These are phyloP conservation scores for Claviceps maximensis DNA, from an alignment of 2,329 filamentous ascomycete species.

Conservation along the genomic window DNA sequence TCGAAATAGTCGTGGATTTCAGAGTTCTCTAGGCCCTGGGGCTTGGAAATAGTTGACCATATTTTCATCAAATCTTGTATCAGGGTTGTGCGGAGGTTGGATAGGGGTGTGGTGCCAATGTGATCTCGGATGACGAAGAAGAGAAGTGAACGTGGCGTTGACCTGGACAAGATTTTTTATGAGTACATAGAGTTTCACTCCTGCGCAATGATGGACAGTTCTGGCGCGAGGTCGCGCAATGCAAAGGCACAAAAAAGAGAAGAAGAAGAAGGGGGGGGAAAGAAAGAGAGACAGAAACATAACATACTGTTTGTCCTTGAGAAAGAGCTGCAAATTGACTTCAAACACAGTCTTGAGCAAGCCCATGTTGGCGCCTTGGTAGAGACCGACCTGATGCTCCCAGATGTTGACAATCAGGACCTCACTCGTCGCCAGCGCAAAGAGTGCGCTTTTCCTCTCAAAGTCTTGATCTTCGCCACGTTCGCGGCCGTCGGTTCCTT, in stretches of 20 bases:
- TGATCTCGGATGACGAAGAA: constrained; percentile 99
- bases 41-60: constrained; percentile 88
- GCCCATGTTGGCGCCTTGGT: constrained; percentile 98
- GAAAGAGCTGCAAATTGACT: constrained; percentile 91
- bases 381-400: constrained; percentile 97
- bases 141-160: constrained; percentile 75
- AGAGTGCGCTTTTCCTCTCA: constrained; percentile 93
- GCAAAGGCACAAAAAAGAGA: not conserved
- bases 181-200: constrained; percentile 5
- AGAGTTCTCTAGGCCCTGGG: constrained; percentile 73
- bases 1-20: constrained; percentile 96
- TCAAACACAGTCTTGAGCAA: constrained; percentile 97
- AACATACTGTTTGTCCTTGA: constrained; percentile 82
- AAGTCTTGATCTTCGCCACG: constrained; percentile 97
- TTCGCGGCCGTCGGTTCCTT: constrained; percentile 92
- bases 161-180: constrained; percentile 33
- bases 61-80: constrained; percentile 84
- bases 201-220: not conserved
- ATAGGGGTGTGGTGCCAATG: constrained; percentile 77
- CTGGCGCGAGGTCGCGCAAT: not conserved
- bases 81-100: constrained; percentile 80
- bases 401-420: constrained; percentile 98
- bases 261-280: not conserved
- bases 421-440: constrained; percentile 93
- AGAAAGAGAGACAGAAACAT: not conserved